Conservation (phyloP, 2,329 filamentous ascomycete genomes). For the Pleurostoma richardsiae region DNA sequence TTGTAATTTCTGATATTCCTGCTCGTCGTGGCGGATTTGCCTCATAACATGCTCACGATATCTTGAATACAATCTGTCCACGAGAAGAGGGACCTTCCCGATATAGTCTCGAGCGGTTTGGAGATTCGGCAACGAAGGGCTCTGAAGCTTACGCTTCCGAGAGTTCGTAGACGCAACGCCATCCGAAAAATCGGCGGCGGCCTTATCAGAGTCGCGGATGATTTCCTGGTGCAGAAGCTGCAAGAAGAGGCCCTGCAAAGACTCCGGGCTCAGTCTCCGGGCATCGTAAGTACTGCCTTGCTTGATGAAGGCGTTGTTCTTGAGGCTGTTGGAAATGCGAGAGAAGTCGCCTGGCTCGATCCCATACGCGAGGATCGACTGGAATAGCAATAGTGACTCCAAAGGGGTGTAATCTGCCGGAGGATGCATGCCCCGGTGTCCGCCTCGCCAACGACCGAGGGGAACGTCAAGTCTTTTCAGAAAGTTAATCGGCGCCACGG, state of each 20-base stretch:
- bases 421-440: conserved; percentile 28
- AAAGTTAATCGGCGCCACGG: conserved; percentile 29
- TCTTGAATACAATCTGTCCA: conserved; percentile 68
- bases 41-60: conserved; percentile 68
- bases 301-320: conserved; percentile 67
- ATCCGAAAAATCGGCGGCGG: conserved; percentile 29
- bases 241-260: conserved; percentile 74
- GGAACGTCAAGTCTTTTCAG: conserved; percentile 24
- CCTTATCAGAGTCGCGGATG: conserved; percentile 40
- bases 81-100: conserved; percentile 64
- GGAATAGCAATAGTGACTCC: conserved; percentile 27
- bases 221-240: conserved; percentile 71
- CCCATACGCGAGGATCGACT: conserved; percentile 21
- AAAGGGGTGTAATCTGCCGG: conserved; percentile 24
- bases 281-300: conserved; percentile 68
- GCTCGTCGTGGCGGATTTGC: conserved; percentile 72
- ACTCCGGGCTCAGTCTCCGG: conserved; percentile 68
- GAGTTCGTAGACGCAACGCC: conserved; percentile 48
- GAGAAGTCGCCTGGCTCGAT: conserved; percentile 22
- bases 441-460: conserved; percentile 25
- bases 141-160: conserved; percentile 71
- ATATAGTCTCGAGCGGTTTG: conserved; percentile 62
- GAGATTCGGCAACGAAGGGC: conserved; percentile 57
- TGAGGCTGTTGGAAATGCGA: conserved; percentile 54
- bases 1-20: conserved; percentile 56